Evolutionary conservation across 169 alveolate species (phyloP).

Genomic region (Plasmodium coatneyi): DNA sequence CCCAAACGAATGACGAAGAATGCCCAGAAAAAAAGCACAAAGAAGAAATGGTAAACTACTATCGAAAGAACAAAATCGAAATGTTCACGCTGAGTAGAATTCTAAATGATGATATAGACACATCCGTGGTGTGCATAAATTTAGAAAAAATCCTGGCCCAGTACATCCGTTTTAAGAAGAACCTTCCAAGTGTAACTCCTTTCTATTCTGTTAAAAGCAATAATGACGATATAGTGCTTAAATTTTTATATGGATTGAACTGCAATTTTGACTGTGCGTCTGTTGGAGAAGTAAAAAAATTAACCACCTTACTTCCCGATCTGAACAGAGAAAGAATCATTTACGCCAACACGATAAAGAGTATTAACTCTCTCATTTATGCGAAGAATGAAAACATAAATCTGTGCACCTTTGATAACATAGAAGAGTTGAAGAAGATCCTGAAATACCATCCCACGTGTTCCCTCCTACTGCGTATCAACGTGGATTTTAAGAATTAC

Average conservation of each 20-base stretch:
- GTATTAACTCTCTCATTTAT: slow-evolving; percentile 26
- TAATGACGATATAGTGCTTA: slow-evolving; percentile 44
- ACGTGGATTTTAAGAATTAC: slow-evolving; percentile 66
- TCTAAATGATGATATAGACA: slow-evolving; percentile 52
- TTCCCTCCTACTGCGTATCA: slow-evolving; percentile 58
- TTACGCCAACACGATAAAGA: slow-evolving; percentile 68
- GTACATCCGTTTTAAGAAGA: slow-evolving; percentile 64
- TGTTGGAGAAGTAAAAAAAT: slow-evolving; percentile 39
- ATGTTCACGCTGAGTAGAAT: slow-evolving; percentile 6
- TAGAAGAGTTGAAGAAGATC: slow-evolving; percentile 64
- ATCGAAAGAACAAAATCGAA: slow-evolving; percentile 16
- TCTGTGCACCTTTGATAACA: slow-evolving; percentile 69
- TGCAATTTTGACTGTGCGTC: slow-evolving; percentile 75
- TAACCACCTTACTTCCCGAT: slow-evolving; percentile 8
- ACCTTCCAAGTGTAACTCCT: slow-evolving; percentile 64
- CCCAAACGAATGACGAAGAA: background rate
- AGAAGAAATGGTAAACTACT: slow-evolving; percentile 29
- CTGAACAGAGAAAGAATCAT: slow-evolving; percentile 40
- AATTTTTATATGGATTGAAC: slow-evolving; percentile 61
- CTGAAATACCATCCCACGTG: slow-evolving; percentile 59
- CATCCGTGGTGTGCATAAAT: slow-evolving; percentile 59
- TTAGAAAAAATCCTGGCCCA: slow-evolving; percentile 41
- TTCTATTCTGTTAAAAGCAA: slow-evolving; percentile 62
- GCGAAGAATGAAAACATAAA: slow-evolving; percentile 57
- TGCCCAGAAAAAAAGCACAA: slow-evolving; percentile 14